Evolutionary conservation across 169 alveolate species (phyloP).

Genomic region (Eimeria tenella): DNA sequence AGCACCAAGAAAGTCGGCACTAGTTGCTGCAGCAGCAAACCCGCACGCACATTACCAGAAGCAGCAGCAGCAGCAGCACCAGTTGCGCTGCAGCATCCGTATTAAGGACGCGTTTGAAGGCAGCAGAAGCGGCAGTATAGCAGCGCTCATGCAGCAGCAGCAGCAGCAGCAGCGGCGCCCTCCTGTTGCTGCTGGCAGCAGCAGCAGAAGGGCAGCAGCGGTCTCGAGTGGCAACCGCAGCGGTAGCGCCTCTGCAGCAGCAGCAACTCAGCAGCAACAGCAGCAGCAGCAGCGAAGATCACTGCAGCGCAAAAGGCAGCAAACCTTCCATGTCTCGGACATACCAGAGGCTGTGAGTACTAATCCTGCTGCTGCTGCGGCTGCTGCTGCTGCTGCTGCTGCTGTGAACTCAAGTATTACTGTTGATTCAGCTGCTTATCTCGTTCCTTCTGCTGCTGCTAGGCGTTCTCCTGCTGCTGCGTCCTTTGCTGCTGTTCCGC

Average conservation of each 20-base stretch:
- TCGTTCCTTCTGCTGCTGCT: background rate
- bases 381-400: background rate
- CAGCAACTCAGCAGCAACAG: background rate
- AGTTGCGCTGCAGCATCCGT: too few relatives aligned
- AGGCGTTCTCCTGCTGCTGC: background rate
- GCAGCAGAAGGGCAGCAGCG: background rate
- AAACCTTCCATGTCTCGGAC: background rate
- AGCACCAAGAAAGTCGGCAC: too few relatives aligned
- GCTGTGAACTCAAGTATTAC: background rate
- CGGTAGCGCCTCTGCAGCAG: background rate
- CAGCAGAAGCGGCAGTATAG: background rate
- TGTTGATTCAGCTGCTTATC: background rate
- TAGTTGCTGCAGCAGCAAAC: too few relatives aligned
- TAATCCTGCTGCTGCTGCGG: background rate
- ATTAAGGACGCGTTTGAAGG: background rate
- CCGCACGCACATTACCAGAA: too few relatives aligned
- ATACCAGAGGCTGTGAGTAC: background rate
- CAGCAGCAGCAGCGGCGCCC: constrained; percentile 8
- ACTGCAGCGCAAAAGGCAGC: background rate
- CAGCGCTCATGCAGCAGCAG: background rate
- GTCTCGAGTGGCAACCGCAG: background rate
- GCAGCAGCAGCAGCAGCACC: too few relatives aligned
- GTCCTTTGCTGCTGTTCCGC: background rate
- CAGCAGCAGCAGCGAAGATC: background rate
- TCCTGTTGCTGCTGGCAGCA: background rate